Conservation (phyloP, 2,329 filamentous ascomycete genomes). For the Thelonectria discophora region DNA sequence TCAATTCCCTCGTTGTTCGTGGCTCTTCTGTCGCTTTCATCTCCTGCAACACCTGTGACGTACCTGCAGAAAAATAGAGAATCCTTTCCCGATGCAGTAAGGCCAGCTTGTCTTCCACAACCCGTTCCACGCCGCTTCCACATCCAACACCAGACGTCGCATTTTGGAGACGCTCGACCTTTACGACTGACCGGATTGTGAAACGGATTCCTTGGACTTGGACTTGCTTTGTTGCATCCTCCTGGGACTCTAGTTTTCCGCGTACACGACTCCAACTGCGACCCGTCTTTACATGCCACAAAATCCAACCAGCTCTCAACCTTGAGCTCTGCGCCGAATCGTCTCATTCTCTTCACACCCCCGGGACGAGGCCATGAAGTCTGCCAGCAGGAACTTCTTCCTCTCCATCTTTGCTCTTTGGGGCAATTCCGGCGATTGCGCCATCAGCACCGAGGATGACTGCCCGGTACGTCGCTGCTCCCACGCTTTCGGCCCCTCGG, state of each 20-base stretch:
- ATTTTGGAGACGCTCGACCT: conserved; percentile 4
- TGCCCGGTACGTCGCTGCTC: conserved; percentile 59
- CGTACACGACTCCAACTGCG: too few species aligned
- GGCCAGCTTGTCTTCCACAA: conserved; percentile 17
- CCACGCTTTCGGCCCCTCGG: conserved; percentile 20
- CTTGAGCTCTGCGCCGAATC: background rate
- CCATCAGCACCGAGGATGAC: conserved; percentile 53
- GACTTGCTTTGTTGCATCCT: background rate
- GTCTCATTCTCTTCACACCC: conserved; percentile 12
- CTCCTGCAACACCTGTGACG: conserved; percentile 1
- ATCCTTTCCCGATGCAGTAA: conserved; percentile 21
- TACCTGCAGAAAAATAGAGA: conserved; percentile 10
- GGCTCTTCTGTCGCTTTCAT: background rate
- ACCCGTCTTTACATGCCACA: too few species aligned
- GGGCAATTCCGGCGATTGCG: conserved; percentile 57
- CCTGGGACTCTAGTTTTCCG: too few species aligned
- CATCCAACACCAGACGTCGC: conserved; percentile 19
- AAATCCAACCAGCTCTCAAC: too few species aligned
- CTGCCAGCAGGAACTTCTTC: conserved; percentile 64
- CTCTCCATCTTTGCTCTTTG: conserved; percentile 66
- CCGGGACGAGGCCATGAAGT: conserved; percentile 54
- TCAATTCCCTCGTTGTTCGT: background rate
- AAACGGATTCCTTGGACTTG: background rate
- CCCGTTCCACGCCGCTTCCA: conserved; percentile 14
- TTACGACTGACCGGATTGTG: too few species aligned